phyloP scores from a whole-genome alignment of 441 rosid genomes.

The Bocquillonia castaneifolia region DNA sequence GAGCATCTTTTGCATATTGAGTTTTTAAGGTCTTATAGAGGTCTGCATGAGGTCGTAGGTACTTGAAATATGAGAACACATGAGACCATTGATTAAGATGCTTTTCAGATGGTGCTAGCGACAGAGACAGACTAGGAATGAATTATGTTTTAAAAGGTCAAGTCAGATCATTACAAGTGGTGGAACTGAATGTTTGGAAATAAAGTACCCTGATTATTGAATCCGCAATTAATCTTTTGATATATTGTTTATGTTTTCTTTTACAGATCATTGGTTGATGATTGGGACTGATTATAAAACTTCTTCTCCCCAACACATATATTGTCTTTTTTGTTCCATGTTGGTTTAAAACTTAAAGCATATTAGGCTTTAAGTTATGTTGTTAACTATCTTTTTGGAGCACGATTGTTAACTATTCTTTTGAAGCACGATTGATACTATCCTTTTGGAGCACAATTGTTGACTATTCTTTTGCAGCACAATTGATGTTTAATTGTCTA shows the following conservation, averaged over 20 bases:
- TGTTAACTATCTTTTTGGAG: background rate
- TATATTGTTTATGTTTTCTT: background rate
- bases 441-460: background rate
- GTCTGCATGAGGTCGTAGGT: background rate
- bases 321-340: background rate
- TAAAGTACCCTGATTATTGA: background rate
- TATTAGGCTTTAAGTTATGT: background rate
- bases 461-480: too few relatives aligned
- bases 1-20: background rate
- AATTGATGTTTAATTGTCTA: too few relatives aligned
- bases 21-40: background rate
- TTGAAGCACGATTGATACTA: background rate
- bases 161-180: background rate
- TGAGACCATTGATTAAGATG: background rate
- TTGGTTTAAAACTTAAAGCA: background rate
- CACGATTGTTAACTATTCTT: too few relatives aligned
- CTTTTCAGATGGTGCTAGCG: background rate
- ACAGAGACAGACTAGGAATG: background rate
- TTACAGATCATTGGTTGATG: too few relatives aligned
- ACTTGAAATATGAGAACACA: background rate
- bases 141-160: background rate
- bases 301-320: too few relatives aligned
- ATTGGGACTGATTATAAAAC: too few relatives aligned
- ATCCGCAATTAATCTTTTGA: background rate
- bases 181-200: constrained; percentile 7